Conservation (phyloP, 2,329 filamentous ascomycete species). For the Neonectria ditissima region DNA sequence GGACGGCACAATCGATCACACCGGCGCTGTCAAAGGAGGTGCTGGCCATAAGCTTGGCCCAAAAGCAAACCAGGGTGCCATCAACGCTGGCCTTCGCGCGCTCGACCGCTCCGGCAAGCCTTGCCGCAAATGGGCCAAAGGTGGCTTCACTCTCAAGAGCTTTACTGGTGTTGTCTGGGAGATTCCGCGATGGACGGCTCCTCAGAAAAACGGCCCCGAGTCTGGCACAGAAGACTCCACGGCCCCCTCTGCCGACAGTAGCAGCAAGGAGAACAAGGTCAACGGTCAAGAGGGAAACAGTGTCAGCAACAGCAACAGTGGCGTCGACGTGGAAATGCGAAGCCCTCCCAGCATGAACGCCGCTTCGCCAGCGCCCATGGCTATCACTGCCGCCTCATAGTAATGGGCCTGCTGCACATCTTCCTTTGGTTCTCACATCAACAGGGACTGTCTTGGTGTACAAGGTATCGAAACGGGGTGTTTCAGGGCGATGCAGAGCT, state of each 20-base stretch:
- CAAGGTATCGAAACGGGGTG: conserved; percentile 28
- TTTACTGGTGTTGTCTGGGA: conserved; percentile 91
- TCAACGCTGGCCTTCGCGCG: conserved; percentile 94
- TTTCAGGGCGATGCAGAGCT: conserved; percentile 34
- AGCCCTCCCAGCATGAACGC: conserved; percentile 64
- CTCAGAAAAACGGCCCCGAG: conserved; percentile 65
- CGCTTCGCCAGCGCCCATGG: conserved; percentile 63
- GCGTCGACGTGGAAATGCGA: conserved; percentile 64
- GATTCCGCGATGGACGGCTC: conserved; percentile 84
- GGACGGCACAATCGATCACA: conserved; percentile 72
- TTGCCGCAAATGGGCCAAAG: conserved; percentile 90
- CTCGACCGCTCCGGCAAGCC: conserved; percentile 93
- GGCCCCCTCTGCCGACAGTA: conserved; percentile 61
- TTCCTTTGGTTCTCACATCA: conserved; percentile 17
- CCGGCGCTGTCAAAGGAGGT: conserved; percentile 59
- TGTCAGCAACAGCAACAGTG: conserved; percentile 57
- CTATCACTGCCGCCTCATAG: conserved; percentile 60
- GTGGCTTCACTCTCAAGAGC: conserved; percentile 86
- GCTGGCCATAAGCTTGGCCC: conserved; percentile 87
- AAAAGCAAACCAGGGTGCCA: conserved; percentile 96
- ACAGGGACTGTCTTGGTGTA: conserved; percentile 32
- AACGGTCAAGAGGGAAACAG: conserved; percentile 66
- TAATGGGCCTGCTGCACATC: background rate
- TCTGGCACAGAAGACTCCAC: conserved; percentile 60
- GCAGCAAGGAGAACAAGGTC: conserved; percentile 74